A percentile compares a stretch with the other conserved stretches of the same genome.
Conservation (phyloP, 805 yeast species). For the Lachancea fermentati region DNA sequence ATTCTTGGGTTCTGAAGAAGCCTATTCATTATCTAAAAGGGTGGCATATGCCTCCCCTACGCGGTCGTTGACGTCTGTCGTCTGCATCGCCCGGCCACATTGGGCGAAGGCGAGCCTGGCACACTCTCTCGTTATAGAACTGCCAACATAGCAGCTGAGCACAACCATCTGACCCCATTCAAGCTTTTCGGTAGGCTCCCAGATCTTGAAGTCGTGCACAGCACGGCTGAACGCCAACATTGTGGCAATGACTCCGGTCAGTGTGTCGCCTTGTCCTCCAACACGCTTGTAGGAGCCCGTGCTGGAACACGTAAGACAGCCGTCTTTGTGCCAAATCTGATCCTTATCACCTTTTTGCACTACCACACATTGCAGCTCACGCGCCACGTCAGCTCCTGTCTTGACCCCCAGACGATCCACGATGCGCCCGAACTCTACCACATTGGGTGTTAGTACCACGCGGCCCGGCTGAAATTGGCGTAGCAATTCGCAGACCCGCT, state of each 20-base stretch:
- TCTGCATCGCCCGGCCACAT: conserved; percentile 75
- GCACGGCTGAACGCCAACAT: conserved; percentile 74
- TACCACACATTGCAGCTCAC: conserved; percentile 24
- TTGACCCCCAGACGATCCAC: conserved; percentile 43
- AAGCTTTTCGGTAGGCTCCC: conserved; percentile 44
- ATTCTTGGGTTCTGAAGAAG: no score
- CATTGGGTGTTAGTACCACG: conserved; percentile 84
- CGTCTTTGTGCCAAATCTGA: conserved; percentile 38
- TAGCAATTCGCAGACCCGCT: conserved; percentile 28
- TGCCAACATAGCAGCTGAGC: conserved; percentile 68
- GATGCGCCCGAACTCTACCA: conserved; percentile 73
- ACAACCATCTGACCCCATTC: conserved; percentile 34
- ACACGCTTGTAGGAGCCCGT: conserved; percentile 74
- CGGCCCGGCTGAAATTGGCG: conserved; percentile 45
- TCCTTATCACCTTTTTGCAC: conserved; percentile 72
- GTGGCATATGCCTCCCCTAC: conserved; percentile 54
- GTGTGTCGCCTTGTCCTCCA: conserved; percentile 96
- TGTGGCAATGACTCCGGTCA: conserved; percentile 82
- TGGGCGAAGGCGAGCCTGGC: conserved; percentile 57
- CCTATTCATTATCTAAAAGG: conserved; percentile 1
- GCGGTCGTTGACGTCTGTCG: conserved; percentile 68
- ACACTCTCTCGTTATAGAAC: conserved; percentile 59
- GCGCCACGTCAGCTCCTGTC: conserved; percentile 23
- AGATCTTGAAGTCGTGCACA: conserved; percentile 49
- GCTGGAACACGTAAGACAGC: conserved; percentile 38